phyloP scores from a whole-genome alignment of 345 rosid genomes.

The Aquilaria sinensis region DNA sequence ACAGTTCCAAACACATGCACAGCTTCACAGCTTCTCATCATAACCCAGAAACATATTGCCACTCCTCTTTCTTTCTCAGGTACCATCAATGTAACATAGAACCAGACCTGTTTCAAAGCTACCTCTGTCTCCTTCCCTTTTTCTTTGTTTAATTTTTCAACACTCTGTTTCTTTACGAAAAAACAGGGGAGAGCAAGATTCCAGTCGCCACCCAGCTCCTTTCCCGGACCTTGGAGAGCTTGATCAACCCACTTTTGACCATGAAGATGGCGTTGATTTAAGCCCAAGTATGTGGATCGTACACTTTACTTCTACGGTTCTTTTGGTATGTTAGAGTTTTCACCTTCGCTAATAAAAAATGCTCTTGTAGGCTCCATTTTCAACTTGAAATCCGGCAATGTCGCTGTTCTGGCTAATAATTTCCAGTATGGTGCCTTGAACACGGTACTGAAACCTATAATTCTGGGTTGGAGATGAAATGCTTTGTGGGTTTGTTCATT shows the following conservation, averaged over 20 bases:
- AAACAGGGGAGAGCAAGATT: constrained; percentile 41
- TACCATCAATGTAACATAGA: constrained; percentile 7
- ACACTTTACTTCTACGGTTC: not conserved
- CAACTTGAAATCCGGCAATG: constrained; percentile 47
- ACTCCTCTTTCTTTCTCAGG: constrained; percentile 72
- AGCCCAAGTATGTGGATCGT: constrained; percentile 55
- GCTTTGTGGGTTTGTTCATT: not conserved
- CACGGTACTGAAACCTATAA: constrained; percentile 42
- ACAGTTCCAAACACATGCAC: constrained; percentile 39
- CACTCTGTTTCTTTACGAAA: not conserved
- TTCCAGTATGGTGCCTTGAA: constrained; percentile 51
- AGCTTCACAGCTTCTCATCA: constrained; percentile 54
- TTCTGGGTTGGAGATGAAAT: not conserved
- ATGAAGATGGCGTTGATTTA: constrained; percentile 61
- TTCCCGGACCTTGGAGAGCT: constrained; percentile 70
- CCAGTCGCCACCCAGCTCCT: constrained; percentile 31
- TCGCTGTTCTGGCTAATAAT: constrained; percentile 45
- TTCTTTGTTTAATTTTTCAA: constrained; percentile 4
- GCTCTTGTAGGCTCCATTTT: constrained; percentile 41
- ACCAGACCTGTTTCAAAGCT: no score
- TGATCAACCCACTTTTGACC: constrained; percentile 68
- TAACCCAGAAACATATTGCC: constrained; percentile 52
- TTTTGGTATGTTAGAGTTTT: not conserved
- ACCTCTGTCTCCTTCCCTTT: not conserved
- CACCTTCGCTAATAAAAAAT: constrained; percentile 1